phyloP scores from a whole-genome alignment of 2,329 filamentous ascomycete species.

The Spiromastix sp. region DNA sequence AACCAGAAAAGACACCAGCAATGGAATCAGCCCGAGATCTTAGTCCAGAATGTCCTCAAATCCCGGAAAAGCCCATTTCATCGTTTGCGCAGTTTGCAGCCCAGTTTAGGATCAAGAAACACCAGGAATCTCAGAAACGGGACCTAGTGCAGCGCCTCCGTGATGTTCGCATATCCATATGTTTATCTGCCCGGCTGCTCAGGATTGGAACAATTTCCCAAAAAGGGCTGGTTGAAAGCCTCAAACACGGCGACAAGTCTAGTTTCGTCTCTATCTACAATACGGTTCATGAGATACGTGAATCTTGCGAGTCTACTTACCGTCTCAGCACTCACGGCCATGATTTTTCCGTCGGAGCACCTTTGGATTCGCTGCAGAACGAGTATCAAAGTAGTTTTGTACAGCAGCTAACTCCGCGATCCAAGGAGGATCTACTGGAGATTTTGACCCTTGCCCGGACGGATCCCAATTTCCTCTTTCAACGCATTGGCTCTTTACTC shows the following conservation, averaged over 20 bases:
- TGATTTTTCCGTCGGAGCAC: constrained; percentile 24
- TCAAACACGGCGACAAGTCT: constrained; percentile 35
- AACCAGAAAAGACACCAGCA: constrained; percentile 18
- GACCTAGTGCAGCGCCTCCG: constrained; percentile 29
- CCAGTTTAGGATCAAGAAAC: constrained; percentile 31
- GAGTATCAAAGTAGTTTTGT: constrained; percentile 29
- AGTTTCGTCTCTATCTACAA: constrained; percentile 36
- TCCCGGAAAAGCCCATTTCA: constrained; percentile 18
- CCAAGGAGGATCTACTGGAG: constrained; percentile 63
- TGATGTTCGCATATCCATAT: constrained; percentile 33
- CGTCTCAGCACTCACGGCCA: constrained; percentile 23
- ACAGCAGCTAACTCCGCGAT: constrained; percentile 62
- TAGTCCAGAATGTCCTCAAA: neutral
- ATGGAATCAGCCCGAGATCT: no score
- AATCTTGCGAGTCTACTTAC: constrained; percentile 27
- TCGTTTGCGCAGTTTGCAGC: constrained; percentile 36
- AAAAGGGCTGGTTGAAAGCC: constrained; percentile 34
- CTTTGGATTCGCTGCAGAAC: constrained; percentile 25
- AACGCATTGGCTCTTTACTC: constrained; percentile 65
- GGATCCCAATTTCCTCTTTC: constrained; percentile 79
- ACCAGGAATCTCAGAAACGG: constrained; percentile 31
- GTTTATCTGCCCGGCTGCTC: constrained; percentile 31
- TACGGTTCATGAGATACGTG: constrained; percentile 33
- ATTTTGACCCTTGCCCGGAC: constrained; percentile 76
- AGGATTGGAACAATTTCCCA: constrained; percentile 32